Evolutionary conservation across 345 rosid species (phyloP), one percentile per base, ranked within the genome.

Genomic region (Camelina neglecta): DNA sequence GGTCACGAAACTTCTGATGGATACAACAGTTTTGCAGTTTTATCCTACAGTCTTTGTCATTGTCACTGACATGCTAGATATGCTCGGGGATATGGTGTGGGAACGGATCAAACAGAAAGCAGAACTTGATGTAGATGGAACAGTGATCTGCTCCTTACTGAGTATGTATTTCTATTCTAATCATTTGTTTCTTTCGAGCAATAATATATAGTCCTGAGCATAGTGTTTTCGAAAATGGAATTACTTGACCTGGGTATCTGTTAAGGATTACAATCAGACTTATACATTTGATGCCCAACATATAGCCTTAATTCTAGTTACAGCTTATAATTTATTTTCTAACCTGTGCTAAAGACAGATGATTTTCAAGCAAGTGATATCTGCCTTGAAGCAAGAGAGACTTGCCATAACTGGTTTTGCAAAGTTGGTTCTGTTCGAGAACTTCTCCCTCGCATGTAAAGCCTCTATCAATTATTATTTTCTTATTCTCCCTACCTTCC

Each of bases 31-130:
- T 78, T 76, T 80, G 55, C 89, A 88, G 68, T 93, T 93, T 84
- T 93, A 91, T 84, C 98, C 98, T 73, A 91, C 96, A 29, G 80
- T 91, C 67, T 93, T 93, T 77, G 93, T 90, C 79, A 86, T 88
- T 73, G 94, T 85, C 61, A 85, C 93, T 13, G 97, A 93, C 72
- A 79, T 91, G 75, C 73, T 93, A 77, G 96, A 93, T 81, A 87
- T 87, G 87, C 89, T 93, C 61, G 98, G 98, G 59, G 87, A 88
- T 81, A 73, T 93, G 91, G 97, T 93, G 67, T 91, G 98, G 98
- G 83, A 90, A 69, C 93, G 97, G 68, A 83, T 93, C 78, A 85
- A 79, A 81, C 86, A 83, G 77, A 93, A 85, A 87, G 96, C 94
- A 82, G 94, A 91, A 83, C 71, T 78, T 78, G 76, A 89, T 73